phyloP scores from a whole-genome alignment of 176 grass and related monocot species.

The Pharus latifolius region DNA sequence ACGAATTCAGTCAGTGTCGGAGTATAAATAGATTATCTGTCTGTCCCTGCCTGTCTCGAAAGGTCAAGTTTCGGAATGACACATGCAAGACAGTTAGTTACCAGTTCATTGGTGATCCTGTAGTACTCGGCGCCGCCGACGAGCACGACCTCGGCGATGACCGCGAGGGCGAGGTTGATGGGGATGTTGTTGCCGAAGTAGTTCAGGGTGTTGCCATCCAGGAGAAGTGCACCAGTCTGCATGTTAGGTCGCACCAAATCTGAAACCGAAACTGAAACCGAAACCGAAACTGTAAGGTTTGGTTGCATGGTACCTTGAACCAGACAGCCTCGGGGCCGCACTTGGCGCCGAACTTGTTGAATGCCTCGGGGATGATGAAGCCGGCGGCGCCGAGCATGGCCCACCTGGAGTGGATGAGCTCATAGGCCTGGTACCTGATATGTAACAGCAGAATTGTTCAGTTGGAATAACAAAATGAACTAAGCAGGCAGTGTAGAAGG shows the following conservation, averaged over 20 bases:
- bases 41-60: too few species aligned
- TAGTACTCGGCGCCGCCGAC: conserved; percentile 96
- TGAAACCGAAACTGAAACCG: not conserved
- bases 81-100: too few species aligned
- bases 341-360: conserved; percentile 93
- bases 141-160: conserved; percentile 70
- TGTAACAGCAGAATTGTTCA: not conserved
- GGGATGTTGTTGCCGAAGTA: conserved; percentile 98
- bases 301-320: conserved; percentile 71
- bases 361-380: conserved; percentile 86
- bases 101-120: conserved; percentile 86
- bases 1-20: not conserved
- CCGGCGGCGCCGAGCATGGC: conserved; percentile 96
- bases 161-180: conserved; percentile 74
- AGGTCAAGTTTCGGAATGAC: too few species aligned
- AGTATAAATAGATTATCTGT: too few species aligned
- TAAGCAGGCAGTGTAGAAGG: not conserved
- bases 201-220: conserved; percentile 90
- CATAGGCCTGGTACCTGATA: conserved; percentile 78
- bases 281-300: not conserved
- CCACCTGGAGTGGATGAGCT: conserved; percentile 95
- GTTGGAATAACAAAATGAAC: not conserved
- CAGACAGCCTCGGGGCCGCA: conserved; percentile 96
- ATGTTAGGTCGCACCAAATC: not conserved
- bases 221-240: conserved; percentile 88